Percentiles rank a stretch among this genome's conserved stretches.
Conservation (phyloP, 768 basidiomycete species). For the Lentinula guzmanii region DNA sequence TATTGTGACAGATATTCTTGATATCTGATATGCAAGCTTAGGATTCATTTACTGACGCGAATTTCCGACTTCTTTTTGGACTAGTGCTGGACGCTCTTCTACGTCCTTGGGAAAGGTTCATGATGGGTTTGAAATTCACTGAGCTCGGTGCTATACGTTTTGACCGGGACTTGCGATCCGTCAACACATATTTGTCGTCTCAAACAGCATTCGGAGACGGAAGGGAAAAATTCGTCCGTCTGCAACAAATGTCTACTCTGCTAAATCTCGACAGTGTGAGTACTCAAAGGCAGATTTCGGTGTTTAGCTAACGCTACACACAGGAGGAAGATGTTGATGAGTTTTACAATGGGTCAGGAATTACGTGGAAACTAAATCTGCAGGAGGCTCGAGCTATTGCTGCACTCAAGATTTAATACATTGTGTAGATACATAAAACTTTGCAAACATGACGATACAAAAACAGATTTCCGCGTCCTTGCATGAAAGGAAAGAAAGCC, state of each 20-base stretch:
- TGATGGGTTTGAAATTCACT: constrained; percentile 75
- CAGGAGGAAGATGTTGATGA: constrained; percentile 95
- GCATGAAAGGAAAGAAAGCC: not conserved
- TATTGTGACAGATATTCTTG: not conserved
- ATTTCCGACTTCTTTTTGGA: constrained; percentile 82
- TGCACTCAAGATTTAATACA: constrained; percentile 35
- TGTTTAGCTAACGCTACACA: constrained; percentile 11
- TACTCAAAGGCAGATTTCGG: not conserved
- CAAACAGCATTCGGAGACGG: constrained; percentile 89
- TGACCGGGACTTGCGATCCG: constrained; percentile 84
- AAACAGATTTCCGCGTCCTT: not conserved
- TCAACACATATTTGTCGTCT: constrained; percentile 76
- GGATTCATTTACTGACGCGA: constrained; percentile 84
- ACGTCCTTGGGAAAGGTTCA: constrained; percentile 92
- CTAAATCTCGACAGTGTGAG: constrained; percentile 81
- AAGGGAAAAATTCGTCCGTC: constrained; percentile 83
- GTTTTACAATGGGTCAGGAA: constrained; percentile 91
- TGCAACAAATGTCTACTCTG: constrained; percentile 91
- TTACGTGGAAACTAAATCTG: constrained; percentile 77
- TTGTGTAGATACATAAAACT: not conserved
- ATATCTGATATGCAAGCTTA: constrained; percentile 21
- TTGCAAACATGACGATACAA: not conserved
- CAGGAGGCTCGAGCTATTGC: constrained; percentile 72
- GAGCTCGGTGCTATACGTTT: constrained; percentile 96
- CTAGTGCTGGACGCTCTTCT: constrained; percentile 83